Percentiles rank a stretch among this genome's conserved stretches.
Evolutionary conservation across 2,329 filamentous ascomycete genomes (phyloP).

Genomic region (Kalaharituber pfeilii): DNA sequence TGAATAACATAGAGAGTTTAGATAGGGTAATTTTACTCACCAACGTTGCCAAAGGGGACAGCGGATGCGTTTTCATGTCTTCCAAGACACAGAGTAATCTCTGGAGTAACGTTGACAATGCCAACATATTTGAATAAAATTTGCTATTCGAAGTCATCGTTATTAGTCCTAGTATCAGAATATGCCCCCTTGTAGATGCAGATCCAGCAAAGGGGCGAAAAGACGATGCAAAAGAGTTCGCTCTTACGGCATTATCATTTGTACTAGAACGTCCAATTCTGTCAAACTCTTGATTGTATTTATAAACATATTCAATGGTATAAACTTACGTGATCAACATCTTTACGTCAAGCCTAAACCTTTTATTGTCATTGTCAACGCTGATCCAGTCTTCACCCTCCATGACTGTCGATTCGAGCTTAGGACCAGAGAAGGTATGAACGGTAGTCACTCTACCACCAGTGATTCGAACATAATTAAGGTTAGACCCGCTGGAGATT

Average conservation of each 20-base stretch:
- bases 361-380: not conserved
- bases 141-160: not conserved
- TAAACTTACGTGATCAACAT: not conserved
- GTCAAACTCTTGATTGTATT: not conserved
- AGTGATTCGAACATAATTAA: not conserved
- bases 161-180: not conserved
- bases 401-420: not conserved
- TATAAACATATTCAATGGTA: not conserved
- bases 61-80: not conserved
- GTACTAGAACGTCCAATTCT: not conserved
- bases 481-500: not conserved
- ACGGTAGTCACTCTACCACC: not conserved
- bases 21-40: not conserved
- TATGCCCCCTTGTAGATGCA: not conserved
- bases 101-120: not conserved
- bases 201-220: too few species aligned
- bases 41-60: not conserved
- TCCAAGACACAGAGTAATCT: not conserved
- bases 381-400: not conserved
- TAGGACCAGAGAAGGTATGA: not conserved
- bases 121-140: not conserved
- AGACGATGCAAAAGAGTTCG: too few species aligned
- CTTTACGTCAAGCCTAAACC: not conserved
- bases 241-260: not conserved
- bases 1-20: not conserved